Conservation (phyloP, 768 basidiomycete genomes). For the Lactarius evosmus region DNA sequence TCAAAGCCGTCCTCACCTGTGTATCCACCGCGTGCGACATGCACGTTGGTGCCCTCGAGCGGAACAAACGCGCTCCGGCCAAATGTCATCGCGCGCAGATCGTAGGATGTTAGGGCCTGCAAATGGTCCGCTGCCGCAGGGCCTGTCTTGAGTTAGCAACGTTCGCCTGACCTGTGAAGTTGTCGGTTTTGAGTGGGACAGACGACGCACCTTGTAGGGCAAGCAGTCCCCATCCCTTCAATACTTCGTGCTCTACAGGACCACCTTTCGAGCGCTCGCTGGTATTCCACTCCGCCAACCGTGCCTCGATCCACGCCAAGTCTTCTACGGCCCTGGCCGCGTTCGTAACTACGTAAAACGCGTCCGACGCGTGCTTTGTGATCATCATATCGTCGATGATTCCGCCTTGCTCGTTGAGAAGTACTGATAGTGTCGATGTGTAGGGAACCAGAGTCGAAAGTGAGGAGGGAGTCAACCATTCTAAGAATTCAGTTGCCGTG, state of each 20-base stretch:
- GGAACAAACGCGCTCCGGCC: conserved; percentile 80
- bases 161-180: not conserved
- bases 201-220: conserved; percentile 77
- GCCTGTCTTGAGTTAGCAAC: conserved; percentile 42
- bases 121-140: conserved; percentile 80
- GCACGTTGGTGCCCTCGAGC: conserved; percentile 73
- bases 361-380: conserved; percentile 73
- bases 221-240: conserved; percentile 83
- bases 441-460: conserved; percentile 64
- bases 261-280: conserved; percentile 47
- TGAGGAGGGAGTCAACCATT: conserved; percentile 87
- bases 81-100: conserved; percentile 74
- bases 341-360: conserved; percentile 96
- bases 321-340: conserved; percentile 84
- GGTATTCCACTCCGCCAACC: conserved; percentile 76
- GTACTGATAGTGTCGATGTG: conserved; percentile 80
- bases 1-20: conserved; percentile 99
- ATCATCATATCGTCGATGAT: conserved; percentile 96
- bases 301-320: conserved; percentile 67
- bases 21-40: conserved; percentile 93
- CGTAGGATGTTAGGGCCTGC: conserved; percentile 70
- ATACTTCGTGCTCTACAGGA: conserved; percentile 72
- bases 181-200: not conserved
- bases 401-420: conserved; percentile 86
- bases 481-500: conserved; percentile 75